These are phyloP conservation scores for Pseudocercospora ulei DNA, from an alignment of 2,329 filamentous ascomycete genomes.

Conservation along the genomic window DNA sequence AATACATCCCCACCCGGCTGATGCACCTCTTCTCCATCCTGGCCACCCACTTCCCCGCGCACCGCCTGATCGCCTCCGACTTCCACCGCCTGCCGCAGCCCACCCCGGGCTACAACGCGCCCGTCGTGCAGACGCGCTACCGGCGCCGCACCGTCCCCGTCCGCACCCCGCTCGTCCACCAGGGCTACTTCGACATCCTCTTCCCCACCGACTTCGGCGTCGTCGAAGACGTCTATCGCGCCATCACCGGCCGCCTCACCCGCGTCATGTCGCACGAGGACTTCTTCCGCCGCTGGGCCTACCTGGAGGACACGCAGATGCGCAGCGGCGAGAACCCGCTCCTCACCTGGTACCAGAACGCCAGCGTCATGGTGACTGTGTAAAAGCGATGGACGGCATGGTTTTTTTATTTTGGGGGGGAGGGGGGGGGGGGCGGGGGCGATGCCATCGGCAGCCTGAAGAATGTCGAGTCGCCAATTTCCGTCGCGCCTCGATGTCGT, in stretches of 20 bases:
- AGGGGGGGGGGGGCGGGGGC: no score
- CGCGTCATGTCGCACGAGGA: conserved; percentile 77
- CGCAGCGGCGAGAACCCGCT: conserved; percentile 87
- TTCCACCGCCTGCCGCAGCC: conserved; percentile 80
- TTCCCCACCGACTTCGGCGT: conserved; percentile 93
- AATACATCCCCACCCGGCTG: conserved; percentile 87
- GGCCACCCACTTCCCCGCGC: conserved; percentile 76
- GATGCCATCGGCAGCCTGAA: no score
- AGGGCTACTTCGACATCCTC: conserved; percentile 97
- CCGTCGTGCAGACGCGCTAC: conserved; percentile 92
- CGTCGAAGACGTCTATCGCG: conserved; percentile 83
- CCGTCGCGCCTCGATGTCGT: no score
- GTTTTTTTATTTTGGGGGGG: no score
- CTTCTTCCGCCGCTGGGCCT: conserved; percentile 83
- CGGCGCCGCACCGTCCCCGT: conserved; percentile 80
- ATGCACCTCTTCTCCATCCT: conserved; percentile 97
- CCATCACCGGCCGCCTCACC: conserved; percentile 84
- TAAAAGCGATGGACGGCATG: no score
- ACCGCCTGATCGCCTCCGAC: conserved; percentile 80
- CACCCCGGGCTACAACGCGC: conserved; percentile 74
- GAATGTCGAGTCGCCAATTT: no score
- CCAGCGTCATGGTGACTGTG: conserved; percentile 80
- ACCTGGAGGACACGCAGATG: conserved; percentile 79
- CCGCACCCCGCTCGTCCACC: conserved; percentile 83
- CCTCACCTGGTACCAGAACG: conserved; percentile 89